These are phyloP conservation scores for Globisporangium okanoganense DNA, from an alignment of 352 stramenopile genomes.

Conservation along the genomic window DNA sequence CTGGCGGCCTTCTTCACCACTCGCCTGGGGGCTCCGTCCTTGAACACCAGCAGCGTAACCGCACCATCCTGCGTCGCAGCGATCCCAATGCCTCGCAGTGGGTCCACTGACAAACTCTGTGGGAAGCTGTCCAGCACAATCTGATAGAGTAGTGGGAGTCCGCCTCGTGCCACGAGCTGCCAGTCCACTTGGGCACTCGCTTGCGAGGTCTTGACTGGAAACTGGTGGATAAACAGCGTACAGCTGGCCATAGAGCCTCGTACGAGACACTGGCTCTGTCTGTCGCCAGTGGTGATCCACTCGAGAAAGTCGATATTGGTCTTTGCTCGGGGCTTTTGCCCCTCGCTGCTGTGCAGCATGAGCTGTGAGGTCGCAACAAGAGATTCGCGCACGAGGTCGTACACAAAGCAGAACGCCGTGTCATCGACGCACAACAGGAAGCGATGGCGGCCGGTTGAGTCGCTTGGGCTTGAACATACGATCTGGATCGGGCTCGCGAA, in stretches of 20 bases:
- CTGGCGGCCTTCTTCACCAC: conserved; percentile 7
- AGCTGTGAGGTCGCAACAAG: conserved; percentile 38
- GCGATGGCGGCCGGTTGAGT: background rate
- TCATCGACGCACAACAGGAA: conserved; percentile 35
- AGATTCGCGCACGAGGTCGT: conserved; percentile 22
- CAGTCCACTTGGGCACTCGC: conserved; percentile 36
- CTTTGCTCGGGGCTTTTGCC: background rate
- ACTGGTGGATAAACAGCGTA: conserved; percentile 34
- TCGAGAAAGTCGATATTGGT: conserved; percentile 10
- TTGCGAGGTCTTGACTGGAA: conserved; percentile 31
- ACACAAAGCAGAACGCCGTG: conserved; percentile 42
- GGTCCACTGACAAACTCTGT: conserved; percentile 41
- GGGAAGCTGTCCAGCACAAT: conserved; percentile 25
- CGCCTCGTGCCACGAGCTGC: conserved; percentile 32
- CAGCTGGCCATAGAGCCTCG: conserved; percentile 20
- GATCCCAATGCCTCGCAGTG: conserved; percentile 30
- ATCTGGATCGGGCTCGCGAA: conserved; percentile 18
- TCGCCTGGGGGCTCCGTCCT: conserved; percentile 17
- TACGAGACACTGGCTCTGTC: conserved; percentile 21
- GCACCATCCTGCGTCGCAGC: conserved; percentile 27
- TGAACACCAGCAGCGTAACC: conserved; percentile 25
- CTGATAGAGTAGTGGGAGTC: conserved; percentile 28
- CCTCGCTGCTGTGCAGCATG: conserved; percentile 16
- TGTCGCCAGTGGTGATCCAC: conserved; percentile 7
- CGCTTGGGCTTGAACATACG: conserved; percentile 2